phyloP scores from a whole-genome alignment of 1,284 basidiomycete species.

The Acaromyces ingoldii region DNA sequence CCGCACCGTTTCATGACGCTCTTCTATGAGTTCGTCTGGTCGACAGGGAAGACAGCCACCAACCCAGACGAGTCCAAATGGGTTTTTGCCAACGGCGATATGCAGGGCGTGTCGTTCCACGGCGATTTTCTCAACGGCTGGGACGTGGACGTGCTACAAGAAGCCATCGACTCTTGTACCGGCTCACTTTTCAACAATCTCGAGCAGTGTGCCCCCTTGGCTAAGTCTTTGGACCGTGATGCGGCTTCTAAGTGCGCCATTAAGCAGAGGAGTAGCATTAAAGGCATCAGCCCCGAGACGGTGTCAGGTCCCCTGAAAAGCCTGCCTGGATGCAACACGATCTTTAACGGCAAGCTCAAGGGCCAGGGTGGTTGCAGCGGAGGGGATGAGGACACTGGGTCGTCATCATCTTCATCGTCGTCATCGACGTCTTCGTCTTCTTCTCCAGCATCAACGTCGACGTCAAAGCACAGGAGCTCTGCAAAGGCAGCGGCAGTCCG shows the following conservation, averaged over 20 bases:
- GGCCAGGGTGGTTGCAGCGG: slow-evolving; percentile 20
- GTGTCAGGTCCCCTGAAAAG: slow-evolving; percentile 7
- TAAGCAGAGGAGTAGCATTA: neutral
- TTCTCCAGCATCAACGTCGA: too few relatives aligned
- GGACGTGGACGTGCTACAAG: slow-evolving; percentile 53
- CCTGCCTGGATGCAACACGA: slow-evolving; percentile 28
- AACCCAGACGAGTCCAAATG: slow-evolving; percentile 13
- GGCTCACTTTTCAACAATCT: slow-evolving; percentile 52
- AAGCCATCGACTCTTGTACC: slow-evolving; percentile 58
- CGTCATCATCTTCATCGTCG: too few relatives aligned
- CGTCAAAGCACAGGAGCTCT: too few relatives aligned
- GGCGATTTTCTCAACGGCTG: slow-evolving; percentile 57
- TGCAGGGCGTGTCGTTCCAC: slow-evolving; percentile 54
- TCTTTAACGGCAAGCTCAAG: slow-evolving; percentile 24
- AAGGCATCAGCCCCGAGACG: neutral
- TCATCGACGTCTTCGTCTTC: too few relatives aligned
- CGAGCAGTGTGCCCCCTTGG: slow-evolving; percentile 53
- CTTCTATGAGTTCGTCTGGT: slow-evolving; percentile 55
- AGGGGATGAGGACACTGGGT: too few relatives aligned
- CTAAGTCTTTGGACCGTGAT: slow-evolving; percentile 13
- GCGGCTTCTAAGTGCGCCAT: slow-evolving; percentile 5
- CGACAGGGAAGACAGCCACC: too few relatives aligned
- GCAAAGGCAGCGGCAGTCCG: too few relatives aligned
- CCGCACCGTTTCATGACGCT: slow-evolving; percentile 56
- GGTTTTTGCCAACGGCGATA: slow-evolving; percentile 30